Conservation (phyloP, 2,329 filamentous ascomycete genomes). For the Aspergillus candidus region DNA sequence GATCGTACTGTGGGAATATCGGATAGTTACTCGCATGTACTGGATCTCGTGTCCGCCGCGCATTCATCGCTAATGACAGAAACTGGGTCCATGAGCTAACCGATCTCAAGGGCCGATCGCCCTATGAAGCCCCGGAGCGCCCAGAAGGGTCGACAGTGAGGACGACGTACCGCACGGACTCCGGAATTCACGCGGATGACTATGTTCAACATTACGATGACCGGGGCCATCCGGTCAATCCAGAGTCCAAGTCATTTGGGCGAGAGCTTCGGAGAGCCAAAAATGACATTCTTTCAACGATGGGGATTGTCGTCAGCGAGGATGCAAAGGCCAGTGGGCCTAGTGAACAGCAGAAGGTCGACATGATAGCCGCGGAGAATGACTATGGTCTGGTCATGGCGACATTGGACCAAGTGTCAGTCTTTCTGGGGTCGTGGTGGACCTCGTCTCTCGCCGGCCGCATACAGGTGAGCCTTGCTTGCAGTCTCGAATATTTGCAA, state of each 20-base stretch:
- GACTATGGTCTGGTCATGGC: conserved; percentile 39
- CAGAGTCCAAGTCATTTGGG: conserved; percentile 34
- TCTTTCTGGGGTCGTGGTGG: conserved; percentile 40
- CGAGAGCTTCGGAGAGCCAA: conserved; percentile 42
- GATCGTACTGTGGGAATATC: too few relatives aligned
- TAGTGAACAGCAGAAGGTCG: conserved; percentile 34
- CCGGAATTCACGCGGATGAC: conserved; percentile 30
- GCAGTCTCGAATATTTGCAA: not conserved
- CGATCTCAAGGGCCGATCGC: conserved; percentile 37
- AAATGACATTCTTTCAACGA: conserved; percentile 46
- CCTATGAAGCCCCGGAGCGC: conserved; percentile 39
- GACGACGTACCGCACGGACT: conserved; percentile 18
- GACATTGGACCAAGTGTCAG: conserved; percentile 36
- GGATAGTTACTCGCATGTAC: too few relatives aligned
- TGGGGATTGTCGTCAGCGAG: conserved; percentile 44
- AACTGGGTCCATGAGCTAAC: conserved; percentile 15
- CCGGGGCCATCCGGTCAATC: conserved; percentile 43
- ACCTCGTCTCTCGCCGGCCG: conserved; percentile 32
- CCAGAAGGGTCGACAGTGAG: conserved; percentile 13
- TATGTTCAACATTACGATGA: conserved; percentile 46
- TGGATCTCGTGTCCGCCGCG: too few relatives aligned
- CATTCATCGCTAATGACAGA: too few relatives aligned
- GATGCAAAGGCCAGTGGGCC: conserved; percentile 30
- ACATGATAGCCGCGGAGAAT: conserved; percentile 37
- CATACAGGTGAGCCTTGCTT: conserved; percentile 29